A percentile compares a stretch with the other conserved stretches of the same genome.
Evolutionary conservation across 108 stramenopile genomes (phyloP).

Genomic region (Schizochytrium sp.): DNA sequence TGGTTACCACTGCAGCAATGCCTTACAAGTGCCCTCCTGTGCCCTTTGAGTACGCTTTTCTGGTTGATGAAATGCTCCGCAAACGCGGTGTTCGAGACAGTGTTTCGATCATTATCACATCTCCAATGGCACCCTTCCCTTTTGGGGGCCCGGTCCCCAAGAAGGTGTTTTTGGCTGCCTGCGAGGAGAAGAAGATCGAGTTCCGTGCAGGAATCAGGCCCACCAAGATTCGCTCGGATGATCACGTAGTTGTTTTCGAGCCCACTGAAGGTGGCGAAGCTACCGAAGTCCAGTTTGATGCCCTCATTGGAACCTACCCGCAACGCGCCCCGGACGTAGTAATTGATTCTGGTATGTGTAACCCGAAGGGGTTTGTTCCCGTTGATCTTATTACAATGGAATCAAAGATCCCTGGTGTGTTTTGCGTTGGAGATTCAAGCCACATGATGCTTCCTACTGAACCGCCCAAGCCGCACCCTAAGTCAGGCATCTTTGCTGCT

Average conservation of each 20-base stretch:
- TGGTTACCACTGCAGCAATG: neutral
- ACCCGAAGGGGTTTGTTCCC: conserved; percentile 45
- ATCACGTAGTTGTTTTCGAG: neutral
- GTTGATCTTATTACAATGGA: conserved; percentile 13
- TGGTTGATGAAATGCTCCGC: neutral
- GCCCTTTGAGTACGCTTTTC: conserved; percentile 53
- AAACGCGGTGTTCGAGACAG: conserved; percentile 36
- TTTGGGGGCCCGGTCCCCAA: conserved; percentile 39
- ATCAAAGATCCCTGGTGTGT: neutral
- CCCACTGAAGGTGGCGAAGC: conserved; percentile 5
- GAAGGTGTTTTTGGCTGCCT: neutral
- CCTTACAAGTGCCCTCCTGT: conserved; percentile 60
- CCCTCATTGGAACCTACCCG: conserved; percentile 13
- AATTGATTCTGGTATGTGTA: neutral
- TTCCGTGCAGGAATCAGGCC: neutral
- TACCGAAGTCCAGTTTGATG: neutral
- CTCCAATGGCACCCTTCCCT: conserved; percentile 29
- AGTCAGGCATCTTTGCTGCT: conserved; percentile 36
- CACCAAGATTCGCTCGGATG: neutral
- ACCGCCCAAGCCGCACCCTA: neutral
- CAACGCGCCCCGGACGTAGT: conserved; percentile 52
- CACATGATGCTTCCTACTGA: neutral
- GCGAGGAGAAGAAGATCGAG: neutral
- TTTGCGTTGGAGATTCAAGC: conserved; percentile 28
- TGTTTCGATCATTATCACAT: neutral